phyloP scores from a whole-genome alignment of 2,329 filamentous ascomycete species.

The Ceratocystis variospora region DNA sequence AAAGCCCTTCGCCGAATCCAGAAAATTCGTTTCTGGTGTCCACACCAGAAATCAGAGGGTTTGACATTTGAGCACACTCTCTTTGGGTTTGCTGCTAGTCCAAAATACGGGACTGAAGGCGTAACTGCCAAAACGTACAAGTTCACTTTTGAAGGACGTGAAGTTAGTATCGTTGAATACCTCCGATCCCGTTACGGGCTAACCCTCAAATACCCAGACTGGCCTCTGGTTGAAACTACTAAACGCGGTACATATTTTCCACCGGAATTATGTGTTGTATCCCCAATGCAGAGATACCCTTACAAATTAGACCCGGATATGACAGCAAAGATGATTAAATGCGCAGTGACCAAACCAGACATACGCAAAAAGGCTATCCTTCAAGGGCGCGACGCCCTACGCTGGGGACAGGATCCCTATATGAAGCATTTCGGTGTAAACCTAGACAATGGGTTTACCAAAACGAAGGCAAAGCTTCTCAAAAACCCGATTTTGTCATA shows the following conservation, averaged over 20 bases:
- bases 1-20: constrained; percentile 39
- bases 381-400: constrained; percentile 49
- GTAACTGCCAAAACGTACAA: constrained; percentile 37
- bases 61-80: constrained; percentile 42
- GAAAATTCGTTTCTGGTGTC: constrained; percentile 43
- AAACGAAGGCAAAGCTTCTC: constrained; percentile 57
- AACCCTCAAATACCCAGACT: constrained; percentile 31
- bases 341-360: constrained; percentile 65
- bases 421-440: constrained; percentile 61
- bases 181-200: constrained; percentile 43
- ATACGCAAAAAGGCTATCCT: constrained; percentile 56
- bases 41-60: constrained; percentile 30
- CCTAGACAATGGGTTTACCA: constrained; percentile 48
- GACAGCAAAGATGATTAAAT: constrained; percentile 82
- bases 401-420: constrained; percentile 55
- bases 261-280: constrained; percentile 44
- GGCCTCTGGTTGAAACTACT: constrained; percentile 46
- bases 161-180: constrained; percentile 39
- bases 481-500: constrained; percentile 40
- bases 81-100: constrained; percentile 36
- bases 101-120: constrained; percentile 33
- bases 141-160: constrained; percentile 40
- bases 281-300: constrained; percentile 44
- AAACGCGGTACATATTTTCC: constrained; percentile 41
- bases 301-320: constrained; percentile 50